These are phyloP conservation scores for Dissophora globulifera DNA, from an alignment of 192 early-diverging fungal species.

Conservation along the genomic window DNA sequence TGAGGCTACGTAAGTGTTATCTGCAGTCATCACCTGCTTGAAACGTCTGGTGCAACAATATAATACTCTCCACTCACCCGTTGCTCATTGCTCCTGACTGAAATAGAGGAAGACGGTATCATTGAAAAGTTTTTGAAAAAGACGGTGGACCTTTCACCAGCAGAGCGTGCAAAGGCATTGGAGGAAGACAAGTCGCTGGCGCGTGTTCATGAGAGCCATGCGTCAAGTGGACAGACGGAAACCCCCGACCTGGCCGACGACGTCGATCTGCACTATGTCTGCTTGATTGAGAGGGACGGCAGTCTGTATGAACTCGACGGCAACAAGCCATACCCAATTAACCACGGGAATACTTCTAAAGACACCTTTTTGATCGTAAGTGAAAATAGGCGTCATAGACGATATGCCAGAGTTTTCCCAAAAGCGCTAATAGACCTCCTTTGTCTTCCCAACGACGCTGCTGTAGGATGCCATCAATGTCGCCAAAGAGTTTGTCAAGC, in stretches of 20 bases:
- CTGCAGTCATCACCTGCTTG: too few relatives aligned
- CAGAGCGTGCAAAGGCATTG: conserved; percentile 77
- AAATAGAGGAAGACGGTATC: conserved; percentile 61
- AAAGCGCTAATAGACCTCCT: too few relatives aligned
- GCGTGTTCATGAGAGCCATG: conserved; percentile 62
- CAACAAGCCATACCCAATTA: conserved; percentile 80
- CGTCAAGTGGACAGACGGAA: conserved; percentile 73
- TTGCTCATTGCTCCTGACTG: too few relatives aligned
- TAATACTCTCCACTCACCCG: too few relatives aligned
- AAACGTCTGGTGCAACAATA: too few relatives aligned
- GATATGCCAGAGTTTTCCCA: too few relatives aligned
- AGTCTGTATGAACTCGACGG: conserved; percentile 92
- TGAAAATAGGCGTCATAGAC: neutral
- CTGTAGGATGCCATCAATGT: conserved; percentile 68
- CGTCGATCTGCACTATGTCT: conserved; percentile 87
- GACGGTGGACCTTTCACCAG: conserved; percentile 69
- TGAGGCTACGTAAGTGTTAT: conserved; percentile 54
- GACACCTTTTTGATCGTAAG: conserved; percentile 63
- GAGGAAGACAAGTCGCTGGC: conserved; percentile 71
- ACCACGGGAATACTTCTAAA: conserved; percentile 76
- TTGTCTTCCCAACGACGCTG: too few relatives aligned
- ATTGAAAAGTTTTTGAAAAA: conserved; percentile 74
- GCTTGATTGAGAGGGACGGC: conserved; percentile 83
- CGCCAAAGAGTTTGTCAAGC: conserved; percentile 71
- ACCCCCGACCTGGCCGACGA: conserved; percentile 79